phyloP scores from a whole-genome alignment of 129 eudicot species.

The Gnaphalium uliginosum region DNA sequence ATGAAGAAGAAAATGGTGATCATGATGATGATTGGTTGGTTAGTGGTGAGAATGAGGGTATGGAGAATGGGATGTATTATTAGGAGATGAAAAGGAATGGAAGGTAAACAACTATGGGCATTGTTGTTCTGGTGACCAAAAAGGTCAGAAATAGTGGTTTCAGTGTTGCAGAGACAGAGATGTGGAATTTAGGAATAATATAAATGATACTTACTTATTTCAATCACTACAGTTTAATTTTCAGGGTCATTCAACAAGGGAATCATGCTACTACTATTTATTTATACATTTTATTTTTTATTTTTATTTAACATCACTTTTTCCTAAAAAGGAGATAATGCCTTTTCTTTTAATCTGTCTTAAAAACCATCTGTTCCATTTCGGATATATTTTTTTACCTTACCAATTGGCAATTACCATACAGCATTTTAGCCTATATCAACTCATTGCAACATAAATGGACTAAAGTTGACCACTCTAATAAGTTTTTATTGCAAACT shows the following conservation, averaged over 20 bases:
- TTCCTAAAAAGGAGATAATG: neutral
- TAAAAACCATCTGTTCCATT: too few species aligned
- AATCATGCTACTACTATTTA: neutral
- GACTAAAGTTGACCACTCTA: too few species aligned
- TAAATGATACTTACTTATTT: neutral
- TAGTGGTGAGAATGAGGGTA: constrained; percentile 1
- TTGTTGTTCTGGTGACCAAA: constrained; percentile 16
- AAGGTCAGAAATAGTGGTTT: constrained; percentile 19
- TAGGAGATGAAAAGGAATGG: constrained; percentile 12
- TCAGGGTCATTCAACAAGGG: neutral
- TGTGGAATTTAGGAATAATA: constrained; percentile 29
- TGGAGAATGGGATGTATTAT: neutral
- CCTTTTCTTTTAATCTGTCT: neutral
- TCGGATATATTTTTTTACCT: too few species aligned
- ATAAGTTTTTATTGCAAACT: too few species aligned
- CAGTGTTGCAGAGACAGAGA: constrained; percentile 26
- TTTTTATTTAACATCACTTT: neutral
- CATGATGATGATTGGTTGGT: neutral
- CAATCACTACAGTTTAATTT: neutral
- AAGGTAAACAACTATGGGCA: constrained; percentile 13
- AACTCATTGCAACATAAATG: too few species aligned
- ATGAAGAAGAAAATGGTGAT: neutral
- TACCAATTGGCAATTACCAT: too few species aligned
- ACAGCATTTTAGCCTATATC: too few species aligned
- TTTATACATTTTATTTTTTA: neutral